phyloP scores from a whole-genome alignment of 108 stramenopile genomes.

The Cyclotella kingstonii region DNA sequence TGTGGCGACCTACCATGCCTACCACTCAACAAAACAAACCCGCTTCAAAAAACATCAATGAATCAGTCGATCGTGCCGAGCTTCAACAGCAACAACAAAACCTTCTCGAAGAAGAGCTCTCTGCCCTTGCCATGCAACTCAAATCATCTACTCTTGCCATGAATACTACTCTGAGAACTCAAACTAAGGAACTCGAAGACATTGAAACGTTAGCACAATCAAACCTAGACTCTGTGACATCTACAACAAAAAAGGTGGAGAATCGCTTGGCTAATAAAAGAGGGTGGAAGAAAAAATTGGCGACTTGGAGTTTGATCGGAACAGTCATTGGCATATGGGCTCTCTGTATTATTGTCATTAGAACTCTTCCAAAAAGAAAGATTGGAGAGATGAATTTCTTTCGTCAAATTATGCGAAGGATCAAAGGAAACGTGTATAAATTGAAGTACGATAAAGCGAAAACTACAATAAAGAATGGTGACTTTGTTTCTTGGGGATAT shows the following conservation, averaged over 20 bases:
- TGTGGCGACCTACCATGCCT: not conserved
- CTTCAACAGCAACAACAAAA: constrained; percentile 74
- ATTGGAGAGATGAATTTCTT: constrained; percentile 17
- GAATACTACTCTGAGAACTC: constrained; percentile 54
- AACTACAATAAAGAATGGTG: not conserved
- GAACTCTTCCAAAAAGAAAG: constrained; percentile 34
- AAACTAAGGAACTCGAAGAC: constrained; percentile 55
- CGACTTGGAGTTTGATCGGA: constrained; percentile 41
- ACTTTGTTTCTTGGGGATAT: not conserved
- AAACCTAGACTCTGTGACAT: constrained; percentile 56
- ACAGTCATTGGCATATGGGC: constrained; percentile 33
- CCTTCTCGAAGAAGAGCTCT: constrained; percentile 73
- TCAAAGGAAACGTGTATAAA: not conserved
- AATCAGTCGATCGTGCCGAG: constrained; percentile 42
- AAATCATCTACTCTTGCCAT: constrained; percentile 69
- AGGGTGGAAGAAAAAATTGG: constrained; percentile 41
- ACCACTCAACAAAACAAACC: constrained; percentile 16
- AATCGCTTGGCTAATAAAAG: constrained; percentile 42
- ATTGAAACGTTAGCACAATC: constrained; percentile 68
- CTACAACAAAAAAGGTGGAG: constrained; percentile 54
- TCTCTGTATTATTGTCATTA: constrained; percentile 41
- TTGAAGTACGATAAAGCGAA: not conserved
- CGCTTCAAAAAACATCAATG: not conserved
- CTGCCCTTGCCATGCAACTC: constrained; percentile 62
- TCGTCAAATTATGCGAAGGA: not conserved